These are phyloP conservation scores for Xylaria castorea DNA, from an alignment of 495 filamentous ascomycete species.

Conservation along the genomic window DNA sequence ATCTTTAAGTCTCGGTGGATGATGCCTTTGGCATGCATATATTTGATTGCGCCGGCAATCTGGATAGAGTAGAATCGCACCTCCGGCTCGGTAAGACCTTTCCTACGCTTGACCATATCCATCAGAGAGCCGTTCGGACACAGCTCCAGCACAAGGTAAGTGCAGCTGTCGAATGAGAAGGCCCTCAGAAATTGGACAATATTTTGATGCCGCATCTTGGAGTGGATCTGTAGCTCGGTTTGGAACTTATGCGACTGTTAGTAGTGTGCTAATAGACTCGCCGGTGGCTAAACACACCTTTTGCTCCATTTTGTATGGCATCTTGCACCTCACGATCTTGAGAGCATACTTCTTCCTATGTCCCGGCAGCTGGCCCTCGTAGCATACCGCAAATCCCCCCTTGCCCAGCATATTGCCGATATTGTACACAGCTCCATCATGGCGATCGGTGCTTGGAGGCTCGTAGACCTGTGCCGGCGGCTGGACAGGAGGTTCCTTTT, in stretches of 20 bases:
- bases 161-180: constrained; percentile 86
- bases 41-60: constrained; percentile 94
- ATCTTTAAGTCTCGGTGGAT: constrained; percentile 98
- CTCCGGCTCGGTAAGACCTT: constrained; percentile 86
- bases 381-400: constrained; percentile 95
- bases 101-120: constrained; percentile 93
- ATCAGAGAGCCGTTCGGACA: constrained; percentile 97
- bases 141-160: constrained; percentile 92
- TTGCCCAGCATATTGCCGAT: constrained; percentile 87
- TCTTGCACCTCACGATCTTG: constrained; percentile 89
- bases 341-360: constrained; percentile 71
- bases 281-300: constrained; percentile 65
- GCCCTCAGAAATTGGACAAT: constrained; percentile 95
- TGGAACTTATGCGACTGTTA: constrained; percentile 74
- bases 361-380: constrained; percentile 67
- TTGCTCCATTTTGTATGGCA: constrained; percentile 81
- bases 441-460: constrained; percentile 64
- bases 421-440: constrained; percentile 77
- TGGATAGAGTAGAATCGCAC: constrained; percentile 91
- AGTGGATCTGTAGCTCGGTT: constrained; percentile 96
- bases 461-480: constrained; percentile 80
- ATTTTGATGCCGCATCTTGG: constrained; percentile 92
- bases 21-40: constrained; percentile 91
- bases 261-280: constrained; percentile 21
- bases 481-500: constrained; percentile 72